Percentiles rank a stretch among this genome's conserved stretches.
These are phyloP conservation scores for Blastocystis sp. DNA, from an alignment of 352 stramenopile genomes.

Conservation along the genomic window DNA sequence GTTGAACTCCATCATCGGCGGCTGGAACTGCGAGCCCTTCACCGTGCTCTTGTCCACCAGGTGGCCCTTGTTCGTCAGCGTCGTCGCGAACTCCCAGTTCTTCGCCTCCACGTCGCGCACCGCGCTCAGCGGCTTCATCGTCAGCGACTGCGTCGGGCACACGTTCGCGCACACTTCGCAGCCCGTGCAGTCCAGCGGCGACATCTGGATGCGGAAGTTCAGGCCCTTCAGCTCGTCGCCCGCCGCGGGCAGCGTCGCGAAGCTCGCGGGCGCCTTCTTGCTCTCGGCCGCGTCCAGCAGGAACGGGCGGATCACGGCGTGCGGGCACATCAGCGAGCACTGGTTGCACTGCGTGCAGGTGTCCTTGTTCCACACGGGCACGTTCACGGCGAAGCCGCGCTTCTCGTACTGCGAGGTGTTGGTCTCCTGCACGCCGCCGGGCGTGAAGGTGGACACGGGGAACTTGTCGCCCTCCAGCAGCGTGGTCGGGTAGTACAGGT, in stretches of 20 bases:
- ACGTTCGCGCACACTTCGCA: constrained; percentile 76
- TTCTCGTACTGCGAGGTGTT: constrained; percentile 75
- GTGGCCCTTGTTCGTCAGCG: constrained; percentile 74
- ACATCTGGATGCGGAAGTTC: constrained; percentile 75
- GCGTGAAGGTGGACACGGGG: constrained; percentile 74
- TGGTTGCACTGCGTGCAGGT: constrained; percentile 77
- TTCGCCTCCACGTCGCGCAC: constrained; percentile 72
- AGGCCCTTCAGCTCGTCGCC: constrained; percentile 74
- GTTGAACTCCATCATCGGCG: constrained; percentile 75
- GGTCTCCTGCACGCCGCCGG: constrained; percentile 74
- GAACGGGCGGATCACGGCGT: constrained; percentile 76
- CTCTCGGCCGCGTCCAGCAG: constrained; percentile 75
- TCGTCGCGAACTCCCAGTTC: constrained; percentile 75
- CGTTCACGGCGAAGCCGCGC: constrained; percentile 71
- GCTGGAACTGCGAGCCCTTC: constrained; percentile 76
- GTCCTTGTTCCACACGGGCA: constrained; percentile 72
- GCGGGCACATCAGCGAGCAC: constrained; percentile 76
- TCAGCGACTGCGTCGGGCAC: constrained; percentile 75
- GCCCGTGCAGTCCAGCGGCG: constrained; percentile 76
- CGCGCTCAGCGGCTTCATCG: constrained; percentile 73
- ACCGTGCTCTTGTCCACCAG: constrained; percentile 75
- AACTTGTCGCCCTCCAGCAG: constrained; percentile 74
- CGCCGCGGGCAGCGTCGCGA: constrained; percentile 73
- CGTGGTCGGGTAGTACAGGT: constrained; percentile 72
- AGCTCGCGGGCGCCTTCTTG: constrained; percentile 73